Conservation (phyloP, 495 filamentous ascomycete genomes). For the Talaromyces thailandensis region DNA sequence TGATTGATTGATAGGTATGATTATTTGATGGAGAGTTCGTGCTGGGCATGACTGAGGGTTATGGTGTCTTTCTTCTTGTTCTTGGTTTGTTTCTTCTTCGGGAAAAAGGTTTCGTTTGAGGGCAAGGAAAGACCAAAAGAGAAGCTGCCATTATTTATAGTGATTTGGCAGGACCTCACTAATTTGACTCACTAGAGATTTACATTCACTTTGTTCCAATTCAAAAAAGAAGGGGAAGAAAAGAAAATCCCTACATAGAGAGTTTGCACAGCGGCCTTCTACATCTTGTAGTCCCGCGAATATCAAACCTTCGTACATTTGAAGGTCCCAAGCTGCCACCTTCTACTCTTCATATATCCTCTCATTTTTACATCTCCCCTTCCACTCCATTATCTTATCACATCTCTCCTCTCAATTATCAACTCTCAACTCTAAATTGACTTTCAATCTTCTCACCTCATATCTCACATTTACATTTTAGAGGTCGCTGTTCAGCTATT, state of each 20-base stretch:
- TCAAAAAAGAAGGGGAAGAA: too few relatives aligned
- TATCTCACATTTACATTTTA: too few relatives aligned
- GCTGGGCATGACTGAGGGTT: background rate
- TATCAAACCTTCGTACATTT: background rate
- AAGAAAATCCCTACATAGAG: too few relatives aligned
- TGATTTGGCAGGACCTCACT: background rate
- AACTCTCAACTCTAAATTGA: too few relatives aligned
- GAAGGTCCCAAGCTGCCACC: too few relatives aligned
- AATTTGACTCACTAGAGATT: background rate
- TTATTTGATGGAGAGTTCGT: background rate
- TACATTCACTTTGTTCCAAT: background rate
- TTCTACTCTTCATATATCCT: too few relatives aligned
- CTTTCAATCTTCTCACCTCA: too few relatives aligned
- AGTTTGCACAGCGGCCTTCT: too few relatives aligned
- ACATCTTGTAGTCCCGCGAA: background rate
- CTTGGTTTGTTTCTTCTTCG: background rate
- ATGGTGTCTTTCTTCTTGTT: background rate
- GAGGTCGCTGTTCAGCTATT: too few relatives aligned
- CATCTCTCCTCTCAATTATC: too few relatives aligned
- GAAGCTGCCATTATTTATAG: background rate
- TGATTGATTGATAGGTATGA: background rate
- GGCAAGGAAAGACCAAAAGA: background rate
- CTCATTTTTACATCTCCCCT: too few relatives aligned
- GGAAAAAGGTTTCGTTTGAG: background rate
- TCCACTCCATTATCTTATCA: too few relatives aligned